Evolutionary conservation across 192 early-diverging fungal genomes (phyloP).

Genomic region (Coemansia sp.): DNA sequence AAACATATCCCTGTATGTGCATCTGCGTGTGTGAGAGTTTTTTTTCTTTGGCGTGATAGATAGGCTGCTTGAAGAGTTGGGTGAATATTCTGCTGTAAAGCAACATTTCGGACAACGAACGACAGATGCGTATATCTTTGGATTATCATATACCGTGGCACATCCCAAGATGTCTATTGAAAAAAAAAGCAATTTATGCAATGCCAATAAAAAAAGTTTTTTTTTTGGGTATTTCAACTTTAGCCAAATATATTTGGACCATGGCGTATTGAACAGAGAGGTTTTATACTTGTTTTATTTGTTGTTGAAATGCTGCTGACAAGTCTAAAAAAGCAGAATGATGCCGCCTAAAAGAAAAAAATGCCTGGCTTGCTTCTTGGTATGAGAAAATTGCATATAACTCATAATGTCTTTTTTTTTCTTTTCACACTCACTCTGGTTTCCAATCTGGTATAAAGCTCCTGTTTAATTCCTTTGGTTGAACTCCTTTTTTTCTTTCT

Average conservation of each 20-base stretch:
- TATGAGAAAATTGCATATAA: background rate
- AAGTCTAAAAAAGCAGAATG: background rate
- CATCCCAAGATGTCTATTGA: background rate
- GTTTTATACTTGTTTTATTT: too few species aligned
- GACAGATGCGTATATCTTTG: background rate
- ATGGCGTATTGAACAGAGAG: too few species aligned
- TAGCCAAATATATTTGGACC: background rate
- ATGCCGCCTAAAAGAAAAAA: background rate
- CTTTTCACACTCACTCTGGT: background rate
- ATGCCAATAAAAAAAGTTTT: conserved; percentile 7
- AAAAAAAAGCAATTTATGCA: background rate
- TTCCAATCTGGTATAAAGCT: background rate
- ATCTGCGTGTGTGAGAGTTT: background rate
- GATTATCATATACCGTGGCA: background rate
- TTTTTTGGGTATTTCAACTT: background rate
- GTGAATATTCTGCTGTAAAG: background rate
- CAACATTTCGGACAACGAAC: background rate
- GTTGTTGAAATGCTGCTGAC: background rate
- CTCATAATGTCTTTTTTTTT: background rate
- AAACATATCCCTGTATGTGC: background rate
- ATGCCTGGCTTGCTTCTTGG: background rate
- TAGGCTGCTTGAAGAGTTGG: background rate
- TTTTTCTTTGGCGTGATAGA: background rate
- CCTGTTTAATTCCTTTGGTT: background rate
- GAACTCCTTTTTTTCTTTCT: background rate